These are phyloP conservation scores for Helotiales sp. DNA, from an alignment of 2,329 filamentous ascomycete genomes.

Conservation along the genomic window DNA sequence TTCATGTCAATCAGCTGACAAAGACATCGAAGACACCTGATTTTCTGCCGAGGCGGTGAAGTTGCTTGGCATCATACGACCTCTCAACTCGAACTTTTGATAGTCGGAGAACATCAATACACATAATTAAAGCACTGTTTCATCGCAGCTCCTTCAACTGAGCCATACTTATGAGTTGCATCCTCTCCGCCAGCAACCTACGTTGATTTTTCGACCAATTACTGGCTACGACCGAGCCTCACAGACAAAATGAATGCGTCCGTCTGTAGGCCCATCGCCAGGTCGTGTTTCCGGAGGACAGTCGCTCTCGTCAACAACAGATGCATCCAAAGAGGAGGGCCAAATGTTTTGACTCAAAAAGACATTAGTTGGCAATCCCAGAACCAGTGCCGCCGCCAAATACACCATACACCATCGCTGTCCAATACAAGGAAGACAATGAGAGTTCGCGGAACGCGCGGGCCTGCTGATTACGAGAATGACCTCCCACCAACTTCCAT, in stretches of 20 bases:
- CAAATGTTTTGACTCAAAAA: not conserved
- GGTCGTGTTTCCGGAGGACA: not conserved
- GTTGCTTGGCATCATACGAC: not conserved
- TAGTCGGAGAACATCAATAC: not conserved
- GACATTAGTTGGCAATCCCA: not conserved
- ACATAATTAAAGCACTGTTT: not conserved
- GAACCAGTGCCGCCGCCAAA: not conserved
- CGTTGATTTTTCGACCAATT: not conserved
- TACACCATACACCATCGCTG: not conserved
- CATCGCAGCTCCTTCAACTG: too few relatives aligned
- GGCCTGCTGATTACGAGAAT: constrained; percentile 17
- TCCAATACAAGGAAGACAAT: not conserved
- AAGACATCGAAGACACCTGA: not conserved
- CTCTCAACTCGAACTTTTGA: not conserved
- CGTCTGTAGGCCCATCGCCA: not conserved
- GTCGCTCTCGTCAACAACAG: not conserved
- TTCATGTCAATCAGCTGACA: too few relatives aligned
- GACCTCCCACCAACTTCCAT: constrained; percentile 34
- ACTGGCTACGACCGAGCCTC: not conserved
- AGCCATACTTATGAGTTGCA: not conserved
- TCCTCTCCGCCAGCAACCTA: too few relatives aligned
- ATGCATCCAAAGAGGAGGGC: not conserved
- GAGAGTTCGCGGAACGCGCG: constrained; percentile 3
- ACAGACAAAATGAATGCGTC: not conserved
- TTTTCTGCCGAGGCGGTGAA: constrained; percentile 7